Evolutionary conservation across 805 yeast genomes (phyloP), one percentile per base, ranked within the genome.

Genomic region (Lipomyces anomalus): DNA sequence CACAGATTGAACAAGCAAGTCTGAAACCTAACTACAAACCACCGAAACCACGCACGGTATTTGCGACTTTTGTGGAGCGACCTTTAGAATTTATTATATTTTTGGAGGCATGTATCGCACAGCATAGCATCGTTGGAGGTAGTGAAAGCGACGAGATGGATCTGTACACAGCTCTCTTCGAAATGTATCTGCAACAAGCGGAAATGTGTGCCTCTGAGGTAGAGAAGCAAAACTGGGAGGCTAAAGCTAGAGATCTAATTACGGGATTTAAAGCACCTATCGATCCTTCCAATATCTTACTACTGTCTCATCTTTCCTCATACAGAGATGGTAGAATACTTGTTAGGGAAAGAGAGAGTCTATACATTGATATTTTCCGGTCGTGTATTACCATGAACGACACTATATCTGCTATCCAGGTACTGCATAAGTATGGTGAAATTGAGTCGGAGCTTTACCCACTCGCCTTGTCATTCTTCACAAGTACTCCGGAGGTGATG

Each of bases 21-120:
- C 28, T 41, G 20, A 17, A 17, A 32, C 82, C 89, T 13, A 84
- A 92, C 0, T 92, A 92, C 62, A 81, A 82, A 42, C 96, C 97
- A 1, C 98, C 98, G 2, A 74, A 80, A 42, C 97, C 97, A 4
- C 73, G 88, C 37, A 70, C 90, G 33, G 84, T 90, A 1, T 92
- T 87, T 60, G 80, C 90, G 1, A 79, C 94, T 1, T 92, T 92
- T 62, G 78, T 84, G n/a, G 76, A 81, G 54, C 86, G 84, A 60
- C 88, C 92, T 0, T 76, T 80, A 58, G 92, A 89, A 59, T 90
- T 92, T 71, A 92, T 89, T 22, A 84, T 85, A 5, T 92, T 92
- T 52, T 64, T 92, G 46, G 98, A 92, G 61, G 97, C 97, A 0
- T 87, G 48, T 24, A 49, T 47, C 17, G 48, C 42, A 13, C 41